phyloP scores from a whole-genome alignment of 2,329 filamentous ascomycete genomes.

The Paecilomyces variotii region DNA sequence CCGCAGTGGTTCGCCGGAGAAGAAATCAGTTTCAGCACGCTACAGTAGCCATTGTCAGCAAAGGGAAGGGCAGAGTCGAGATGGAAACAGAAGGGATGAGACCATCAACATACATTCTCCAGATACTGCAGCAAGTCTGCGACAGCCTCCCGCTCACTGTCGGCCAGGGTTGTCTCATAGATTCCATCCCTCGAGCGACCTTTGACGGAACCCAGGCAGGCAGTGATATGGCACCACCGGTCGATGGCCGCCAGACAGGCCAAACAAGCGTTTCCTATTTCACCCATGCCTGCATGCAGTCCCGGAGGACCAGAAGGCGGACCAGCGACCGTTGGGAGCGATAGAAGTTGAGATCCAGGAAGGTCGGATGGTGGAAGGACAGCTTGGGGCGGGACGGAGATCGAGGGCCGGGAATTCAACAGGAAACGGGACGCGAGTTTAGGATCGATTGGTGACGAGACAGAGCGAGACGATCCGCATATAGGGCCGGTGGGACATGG shows the following conservation, averaged over 20 bases:
- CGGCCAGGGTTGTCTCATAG: slow-evolving; percentile 81
- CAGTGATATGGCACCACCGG: slow-evolving; percentile 37
- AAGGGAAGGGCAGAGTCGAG: slow-evolving; percentile 2
- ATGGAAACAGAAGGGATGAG: slow-evolving; percentile 3
- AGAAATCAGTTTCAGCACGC: slow-evolving; percentile 97
- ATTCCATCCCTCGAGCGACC: slow-evolving; percentile 72
- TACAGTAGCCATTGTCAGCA: slow-evolving; percentile 34
- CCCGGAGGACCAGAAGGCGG: slow-evolving; percentile 17
- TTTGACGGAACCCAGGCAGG: slow-evolving; percentile 37
- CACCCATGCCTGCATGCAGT: slow-evolving; percentile 26
- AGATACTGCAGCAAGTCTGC: slow-evolving; percentile 91
- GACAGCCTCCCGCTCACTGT: slow-evolving; percentile 94
- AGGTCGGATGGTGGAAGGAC: background rate
- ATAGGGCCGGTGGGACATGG: slow-evolving; percentile 17
- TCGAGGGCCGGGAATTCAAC: background rate
- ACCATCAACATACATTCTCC: slow-evolving; percentile 65
- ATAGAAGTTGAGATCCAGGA: slow-evolving; percentile 1
- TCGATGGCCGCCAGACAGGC: slow-evolving; percentile 35
- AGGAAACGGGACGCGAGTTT: background rate
- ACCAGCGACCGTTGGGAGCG: slow-evolving; percentile 1
- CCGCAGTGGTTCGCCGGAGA: slow-evolving; percentile 86
- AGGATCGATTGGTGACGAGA: slow-evolving; percentile 10
- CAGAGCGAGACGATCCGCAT: slow-evolving; percentile 11
- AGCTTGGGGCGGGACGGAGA: slow-evolving; percentile 2
- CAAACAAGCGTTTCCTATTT: slow-evolving; percentile 32